phyloP scores from a whole-genome alignment of 768 basidiomycete genomes.

The Macrolepiota dolichaula region DNA sequence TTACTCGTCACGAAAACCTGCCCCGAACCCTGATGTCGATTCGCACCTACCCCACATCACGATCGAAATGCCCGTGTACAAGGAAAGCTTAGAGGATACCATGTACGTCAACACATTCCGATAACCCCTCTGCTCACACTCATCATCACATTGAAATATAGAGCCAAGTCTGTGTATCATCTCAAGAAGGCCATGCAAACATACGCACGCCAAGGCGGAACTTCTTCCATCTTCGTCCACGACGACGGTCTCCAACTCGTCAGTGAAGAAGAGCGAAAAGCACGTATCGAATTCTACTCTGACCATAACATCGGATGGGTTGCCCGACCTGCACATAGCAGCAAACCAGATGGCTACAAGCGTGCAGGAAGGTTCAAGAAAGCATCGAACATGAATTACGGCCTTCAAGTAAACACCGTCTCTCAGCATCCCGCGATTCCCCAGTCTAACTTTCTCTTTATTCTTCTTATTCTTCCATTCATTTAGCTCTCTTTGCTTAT shows the following conservation, averaged over 20 bases:
- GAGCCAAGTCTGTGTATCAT: slow-evolving; percentile 71
- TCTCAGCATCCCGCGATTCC: not conserved
- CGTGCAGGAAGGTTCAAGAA: slow-evolving; percentile 92
- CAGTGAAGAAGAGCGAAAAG: slow-evolving; percentile 55
- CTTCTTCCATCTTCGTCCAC: slow-evolving; percentile 74
- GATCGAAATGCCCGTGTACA: slow-evolving; percentile 86
- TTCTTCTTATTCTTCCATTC: no score
- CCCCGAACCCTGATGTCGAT: slow-evolving; percentile 61
- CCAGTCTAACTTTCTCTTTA: not conserved
- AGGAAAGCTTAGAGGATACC: slow-evolving; percentile 76
- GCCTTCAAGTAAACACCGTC: slow-evolving; percentile 34
- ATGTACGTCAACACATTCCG: slow-evolving; percentile 53
- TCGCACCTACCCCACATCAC: slow-evolving; percentile 68
- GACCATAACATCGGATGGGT: slow-evolving; percentile 82
- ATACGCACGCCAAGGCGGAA: slow-evolving; percentile 89
- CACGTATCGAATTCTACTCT: slow-evolving; percentile 71
- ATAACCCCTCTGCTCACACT: not conserved
- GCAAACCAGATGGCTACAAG: slow-evolving; percentile 61
- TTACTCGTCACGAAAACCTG: slow-evolving; percentile 69
- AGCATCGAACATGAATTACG: slow-evolving; percentile 88
- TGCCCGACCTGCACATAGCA: slow-evolving; percentile 71
- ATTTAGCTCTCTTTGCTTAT: slow-evolving; percentile 60
- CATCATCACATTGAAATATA: slow-evolving; percentile 22
- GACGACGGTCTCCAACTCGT: slow-evolving; percentile 81
- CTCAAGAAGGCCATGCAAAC: slow-evolving; percentile 86